Evolutionary conservation across 306 rosid species (phyloP), one percentile per base, ranked within the genome.

Genomic region (Trifolium pratense): DNA sequence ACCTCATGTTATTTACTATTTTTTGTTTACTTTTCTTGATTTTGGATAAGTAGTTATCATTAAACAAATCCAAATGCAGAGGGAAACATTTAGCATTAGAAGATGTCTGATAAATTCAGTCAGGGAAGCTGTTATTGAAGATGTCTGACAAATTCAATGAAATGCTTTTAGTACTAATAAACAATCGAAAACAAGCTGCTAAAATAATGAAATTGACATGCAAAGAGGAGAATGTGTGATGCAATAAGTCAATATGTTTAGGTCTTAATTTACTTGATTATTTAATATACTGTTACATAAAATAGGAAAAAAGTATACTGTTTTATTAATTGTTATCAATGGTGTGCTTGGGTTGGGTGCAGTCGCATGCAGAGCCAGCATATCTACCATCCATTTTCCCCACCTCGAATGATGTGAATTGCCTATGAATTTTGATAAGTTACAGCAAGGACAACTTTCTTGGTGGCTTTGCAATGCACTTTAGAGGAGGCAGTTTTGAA

Each of bases 131-230:
- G 17, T 20, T 73, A 7, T 71, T 71, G 20, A 3, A 31, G 48
- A 12, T 56, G 45, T 37, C 29, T 42, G 39, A 15, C 39, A 75
- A 52, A 39, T 55, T 45, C 56, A n/a, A 23, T 17, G 5, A 29
- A 29, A 29, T 29, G 32, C 5, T 29, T 29, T 3, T 3, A 0
- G 32, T 29, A 29, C 32, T 29, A 29, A 40, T 57, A 10, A 53
- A 15, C 16, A 21, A 21, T 39, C n/a, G 42, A 7, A 70, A 71
- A 40, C 23, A 56, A 71, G 56, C 55, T 56, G 29, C 29, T n/a
- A n/a, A 25, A 20, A 34, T 20, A 8, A n/a, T 60, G 57, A 59
- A 72, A 72, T 72, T 23, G 40, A 18, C 13, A 9, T 39, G 9
- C 31, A 21, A 42, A 42, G 32, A n/a, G 45, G 43, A 26, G 20